Percentiles rank a stretch among this genome's conserved stretches.
phyloP scores from a whole-genome alignment of 345 rosid genomes.

The Sisymbrium altissimum region DNA sequence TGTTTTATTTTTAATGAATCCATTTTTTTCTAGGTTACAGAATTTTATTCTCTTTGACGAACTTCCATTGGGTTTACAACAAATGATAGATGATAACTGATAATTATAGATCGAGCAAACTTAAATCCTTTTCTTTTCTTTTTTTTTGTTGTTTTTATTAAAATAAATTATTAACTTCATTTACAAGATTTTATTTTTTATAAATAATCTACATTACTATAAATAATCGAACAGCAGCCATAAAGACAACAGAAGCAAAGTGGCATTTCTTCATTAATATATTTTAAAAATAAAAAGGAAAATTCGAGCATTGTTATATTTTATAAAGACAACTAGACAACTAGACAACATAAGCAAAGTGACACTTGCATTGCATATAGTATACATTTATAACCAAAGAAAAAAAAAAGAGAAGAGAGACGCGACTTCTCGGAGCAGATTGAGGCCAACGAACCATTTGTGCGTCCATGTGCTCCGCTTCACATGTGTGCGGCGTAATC shows the following conservation, averaged over 20 bases:
- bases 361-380: not conserved
- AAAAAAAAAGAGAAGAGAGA: conserved; percentile 18
- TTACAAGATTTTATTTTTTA: not conserved
- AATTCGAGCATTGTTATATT: not conserved
- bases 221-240: not conserved
- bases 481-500: conserved; percentile 30
- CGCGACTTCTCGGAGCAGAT: conserved; percentile 66
- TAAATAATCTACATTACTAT: too few relatives aligned
- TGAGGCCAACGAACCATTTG: conserved; percentile 28
- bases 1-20: not conserved
- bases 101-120: not conserved
- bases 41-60: not conserved
- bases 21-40: not conserved
- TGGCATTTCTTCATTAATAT: not conserved
- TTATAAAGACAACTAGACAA: not conserved
- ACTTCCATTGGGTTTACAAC: not conserved
- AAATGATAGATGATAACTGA: not conserved
- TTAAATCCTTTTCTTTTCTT: not conserved
- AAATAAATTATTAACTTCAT: not conserved
- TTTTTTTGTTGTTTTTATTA: not conserved
- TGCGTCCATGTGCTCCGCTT: conserved; percentile 17
- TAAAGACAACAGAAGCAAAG: conserved; percentile 14
- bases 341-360: conserved; percentile 1
- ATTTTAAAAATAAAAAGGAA: not conserved
- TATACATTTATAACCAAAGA: not conserved